Evolutionary conservation across 352 stramenopile species (phyloP), one percentile per base, ranked within the genome.

Genomic region (Phytophthora constricta): DNA sequence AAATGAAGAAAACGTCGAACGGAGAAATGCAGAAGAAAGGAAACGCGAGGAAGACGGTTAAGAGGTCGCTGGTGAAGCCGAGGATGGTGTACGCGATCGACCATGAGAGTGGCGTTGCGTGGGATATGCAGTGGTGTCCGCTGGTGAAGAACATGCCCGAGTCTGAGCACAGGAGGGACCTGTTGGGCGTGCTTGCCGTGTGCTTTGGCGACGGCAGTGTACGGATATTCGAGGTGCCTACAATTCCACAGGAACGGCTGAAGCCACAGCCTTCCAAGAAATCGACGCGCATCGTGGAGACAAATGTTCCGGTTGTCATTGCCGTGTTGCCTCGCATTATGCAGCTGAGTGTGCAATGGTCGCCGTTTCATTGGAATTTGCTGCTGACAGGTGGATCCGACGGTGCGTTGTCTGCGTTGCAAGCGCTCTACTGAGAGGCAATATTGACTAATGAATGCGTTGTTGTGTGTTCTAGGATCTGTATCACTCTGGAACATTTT

Each of bases 341-440:
- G 25, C 83, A 92, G 62, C 56, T 95, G 27, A 89, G 79, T 2
- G 68, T 93, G 7, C 77, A 84, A 39, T 96, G 88, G 88, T 94
- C 84, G 8, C 87, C 83, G 19, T 73, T 86, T 43, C 70, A 67
- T n/a, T 86, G 80, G 71, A 80, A 92, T 43, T 54, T 90, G 63
- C 62, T 96, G n/a, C 66, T 96, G n/a, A 93, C 86, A 0, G 88
- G 88, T 10, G 82, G 79, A 47, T 94, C 85, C 2, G 86, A 96
- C 27, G 88, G 87, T 94, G 74, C 5, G 69, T 46, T 28, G 3
- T 4, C 13, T 17, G 17, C 17, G 33, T 10, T 45, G 5, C 20
- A 25, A 25, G 10, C 5, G 4, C 31, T 56, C 17, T 45, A 1
- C 8, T 20, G 16, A 31, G 27, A 8, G 34, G 23, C 17, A 14